Evolutionary conservation across 75 land plant species (phyloP), one percentile per base, ranked within the genome.

Genomic region (Isoetes taiwanensis): DNA sequence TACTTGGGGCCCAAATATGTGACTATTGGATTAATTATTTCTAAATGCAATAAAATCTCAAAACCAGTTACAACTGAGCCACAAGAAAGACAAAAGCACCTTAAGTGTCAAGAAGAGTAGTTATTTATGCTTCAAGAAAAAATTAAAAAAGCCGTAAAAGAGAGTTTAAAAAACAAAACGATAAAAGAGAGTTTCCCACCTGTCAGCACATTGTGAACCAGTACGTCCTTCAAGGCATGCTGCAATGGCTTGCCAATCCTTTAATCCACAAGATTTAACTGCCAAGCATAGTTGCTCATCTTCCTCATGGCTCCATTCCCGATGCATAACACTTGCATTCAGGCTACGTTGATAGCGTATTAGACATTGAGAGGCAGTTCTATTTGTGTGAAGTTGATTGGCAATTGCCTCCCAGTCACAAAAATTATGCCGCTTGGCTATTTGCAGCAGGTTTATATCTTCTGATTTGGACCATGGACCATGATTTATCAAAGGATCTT

Each of bases 321-420:
- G 73, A n/a, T 76, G 77, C 64, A 89, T 21, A 21, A 85, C 80
- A 40, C 53, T 62, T 32, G 84, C 80, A 75, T 94, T 94, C 41
- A 94, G 71, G 59, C 99, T 94, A 10, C 99, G 65, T 66, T 94
- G 99, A 62, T 77, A 94, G 29, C 99, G 78, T 4, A 71, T 63
- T 63, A 90, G 64, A 60, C 96, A 94, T 61, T 94, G 96, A 50
- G 77, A 83, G 30, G 85, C 77, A 27, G 91, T 85, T 70, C 99
- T 72, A 25, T 78, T 64, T 4, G 80, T 78, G 1, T 84, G 79
- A 41, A 94, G 31, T 34, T 66, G 29, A 42, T 71, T 60, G 38
- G 99, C 75, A 57, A 85, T 78, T 5, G 70, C 63, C 26, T 80
- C 68, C 96, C 99, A 94, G 42, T 82, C 72, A 41, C 54, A 56